These are phyloP conservation scores for Hypoxylon sp. DNA, from an alignment of 2,329 filamentous ascomycete genomes.

Conservation along the genomic window DNA sequence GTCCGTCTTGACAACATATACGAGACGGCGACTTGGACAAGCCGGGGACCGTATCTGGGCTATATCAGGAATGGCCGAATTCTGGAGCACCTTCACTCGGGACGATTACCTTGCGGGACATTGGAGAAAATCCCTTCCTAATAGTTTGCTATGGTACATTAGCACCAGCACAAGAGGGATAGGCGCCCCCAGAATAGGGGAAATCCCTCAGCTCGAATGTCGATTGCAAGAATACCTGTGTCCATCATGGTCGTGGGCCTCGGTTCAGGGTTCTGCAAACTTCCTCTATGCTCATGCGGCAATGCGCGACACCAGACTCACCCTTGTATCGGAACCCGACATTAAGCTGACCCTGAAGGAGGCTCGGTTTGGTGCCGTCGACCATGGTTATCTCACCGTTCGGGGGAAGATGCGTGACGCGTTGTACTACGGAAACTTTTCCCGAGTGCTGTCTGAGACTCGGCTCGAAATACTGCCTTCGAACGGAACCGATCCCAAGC, in stretches of 20 bases:
- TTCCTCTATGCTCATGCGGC: constrained; percentile 1
- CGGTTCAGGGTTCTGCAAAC: constrained; percentile 3
- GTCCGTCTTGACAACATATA: background rate
- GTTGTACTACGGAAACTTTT: background rate
- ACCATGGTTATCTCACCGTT: background rate
- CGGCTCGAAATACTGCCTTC: too few species aligned
- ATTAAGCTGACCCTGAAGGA: constrained; percentile 1
- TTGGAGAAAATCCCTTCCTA: constrained; percentile 6
- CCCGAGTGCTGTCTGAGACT: too few species aligned
- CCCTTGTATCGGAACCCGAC: constrained; percentile 1
- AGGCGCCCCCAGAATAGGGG: too few species aligned
- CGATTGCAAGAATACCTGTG: constrained; percentile 4
- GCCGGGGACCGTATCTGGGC: constrained; percentile 2
- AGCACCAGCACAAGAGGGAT: too few species aligned
- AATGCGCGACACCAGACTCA: background rate
- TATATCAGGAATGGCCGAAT: constrained; percentile 8
- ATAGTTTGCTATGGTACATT: constrained; percentile 1
- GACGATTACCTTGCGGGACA: constrained; percentile 2
- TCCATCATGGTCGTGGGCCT: constrained; percentile 13
- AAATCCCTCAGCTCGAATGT: too few species aligned
- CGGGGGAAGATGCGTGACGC: background rate
- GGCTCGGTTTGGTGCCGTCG: constrained; percentile 6
- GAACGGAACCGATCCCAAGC: background rate
- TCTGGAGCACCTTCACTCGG: constrained; percentile 1
- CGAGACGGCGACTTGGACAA: constrained; percentile 6